These are phyloP conservation scores for Diatrype stigma DNA, from an alignment of 2,329 filamentous ascomycete species.

Conservation along the genomic window DNA sequence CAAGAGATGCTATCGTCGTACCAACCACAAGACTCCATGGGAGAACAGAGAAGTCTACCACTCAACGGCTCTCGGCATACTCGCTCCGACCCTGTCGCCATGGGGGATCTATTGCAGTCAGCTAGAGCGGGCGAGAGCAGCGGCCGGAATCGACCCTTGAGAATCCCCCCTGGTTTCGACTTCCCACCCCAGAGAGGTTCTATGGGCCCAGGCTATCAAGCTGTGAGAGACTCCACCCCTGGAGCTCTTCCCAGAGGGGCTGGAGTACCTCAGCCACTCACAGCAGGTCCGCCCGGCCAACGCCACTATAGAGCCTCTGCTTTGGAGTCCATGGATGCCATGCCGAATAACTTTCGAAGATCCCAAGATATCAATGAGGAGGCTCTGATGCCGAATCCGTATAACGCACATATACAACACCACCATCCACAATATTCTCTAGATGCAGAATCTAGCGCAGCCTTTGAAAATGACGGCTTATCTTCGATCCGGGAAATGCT, in stretches of 20 bases:
- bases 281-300: conserved; percentile 51
- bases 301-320: conserved; percentile 44
- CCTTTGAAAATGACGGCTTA: conserved; percentile 7
- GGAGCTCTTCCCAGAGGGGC: conserved; percentile 26
- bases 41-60: conserved; percentile 1
- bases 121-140: conserved; percentile 14
- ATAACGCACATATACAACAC: conserved; percentile 2
- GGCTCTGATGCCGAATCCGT: conserved; percentile 8
- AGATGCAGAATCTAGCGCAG: conserved; percentile 5
- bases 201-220: conserved; percentile 9
- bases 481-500: conserved; percentile 5
- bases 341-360: conserved; percentile 23
- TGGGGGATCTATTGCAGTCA: conserved; percentile 11
- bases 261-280: conserved; percentile 47
- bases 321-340: conserved; percentile 35
- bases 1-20: conserved; percentile 6
- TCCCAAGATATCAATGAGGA: conserved; percentile 17
- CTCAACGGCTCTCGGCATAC: background rate
- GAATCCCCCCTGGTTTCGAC: conserved; percentile 1
- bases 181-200: background rate
- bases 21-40: conserved; percentile 10
- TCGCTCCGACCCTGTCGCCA: conserved; percentile 8
- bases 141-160: background rate
- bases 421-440: conserved; percentile 6
- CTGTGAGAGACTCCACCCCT: conserved; percentile 13